Percentiles rank a stretch among this genome's conserved stretches.
Evolutionary conservation across 2,329 filamentous ascomycete genomes (phyloP).

Genomic region (Rhynchosporium secalis): DNA sequence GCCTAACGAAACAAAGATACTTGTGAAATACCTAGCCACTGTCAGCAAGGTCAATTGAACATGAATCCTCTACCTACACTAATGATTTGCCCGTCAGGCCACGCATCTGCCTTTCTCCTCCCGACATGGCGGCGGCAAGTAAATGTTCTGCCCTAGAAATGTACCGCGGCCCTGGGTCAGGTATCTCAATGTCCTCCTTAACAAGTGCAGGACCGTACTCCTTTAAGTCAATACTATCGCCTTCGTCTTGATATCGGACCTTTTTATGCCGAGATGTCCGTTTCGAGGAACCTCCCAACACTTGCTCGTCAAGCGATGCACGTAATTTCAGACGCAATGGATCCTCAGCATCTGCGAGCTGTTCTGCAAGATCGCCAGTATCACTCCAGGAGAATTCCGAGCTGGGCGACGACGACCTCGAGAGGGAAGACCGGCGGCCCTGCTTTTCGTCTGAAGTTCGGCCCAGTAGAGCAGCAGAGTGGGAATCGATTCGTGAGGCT

Average conservation of each 20-base stretch:
- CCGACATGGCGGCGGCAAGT: slow-evolving; percentile 83
- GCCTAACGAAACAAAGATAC: slow-evolving; percentile 82
- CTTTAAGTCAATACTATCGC: slow-evolving; percentile 46
- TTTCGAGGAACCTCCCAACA: slow-evolving; percentile 52
- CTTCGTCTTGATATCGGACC: slow-evolving; percentile 63
- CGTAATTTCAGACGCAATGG: slow-evolving; percentile 71
- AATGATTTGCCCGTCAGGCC: slow-evolving; percentile 95
- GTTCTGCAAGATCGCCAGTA: slow-evolving; percentile 92
- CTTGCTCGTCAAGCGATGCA: slow-evolving; percentile 63
- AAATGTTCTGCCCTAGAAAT: slow-evolving; percentile 68
- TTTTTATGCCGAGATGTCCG: slow-evolving; percentile 56
- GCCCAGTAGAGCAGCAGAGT: slow-evolving; percentile 50
- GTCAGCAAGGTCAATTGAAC: slow-evolving; percentile 18
- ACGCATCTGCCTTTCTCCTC: slow-evolving; percentile 73
- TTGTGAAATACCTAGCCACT: slow-evolving; percentile 79
- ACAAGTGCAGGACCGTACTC: slow-evolving; percentile 44
- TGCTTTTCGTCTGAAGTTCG: slow-evolving; percentile 45
- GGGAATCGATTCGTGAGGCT: slow-evolving; percentile 36
- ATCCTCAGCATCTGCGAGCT: slow-evolving; percentile 80
- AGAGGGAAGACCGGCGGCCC: slow-evolving; percentile 45
- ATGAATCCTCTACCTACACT: slow-evolving; percentile 59
- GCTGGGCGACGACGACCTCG: slow-evolving; percentile 57
- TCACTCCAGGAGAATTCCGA: slow-evolving; percentile 87
- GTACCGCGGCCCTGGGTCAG: slow-evolving; percentile 61
- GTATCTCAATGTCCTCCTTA: slow-evolving; percentile 83